A percentile compares a stretch with the other conserved stretches of the same genome.
These are phyloP conservation scores for Botrytis elliptica DNA, from an alignment of 2,329 filamentous ascomycete species.

Conservation along the genomic window DNA sequence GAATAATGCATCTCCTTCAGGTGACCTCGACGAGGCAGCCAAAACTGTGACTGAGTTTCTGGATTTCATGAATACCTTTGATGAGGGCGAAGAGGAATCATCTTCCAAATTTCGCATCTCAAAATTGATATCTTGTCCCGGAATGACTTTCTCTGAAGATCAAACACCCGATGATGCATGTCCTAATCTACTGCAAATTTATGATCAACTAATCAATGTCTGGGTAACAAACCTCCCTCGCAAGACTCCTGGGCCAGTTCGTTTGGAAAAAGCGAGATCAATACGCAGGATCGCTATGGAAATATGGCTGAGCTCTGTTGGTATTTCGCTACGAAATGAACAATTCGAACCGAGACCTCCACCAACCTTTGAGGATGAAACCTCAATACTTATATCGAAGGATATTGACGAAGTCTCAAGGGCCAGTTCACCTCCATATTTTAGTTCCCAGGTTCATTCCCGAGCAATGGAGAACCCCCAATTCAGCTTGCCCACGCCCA, in stretches of 20 bases:
- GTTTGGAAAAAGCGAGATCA: slow-evolving; percentile 35
- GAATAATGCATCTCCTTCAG: slow-evolving; percentile 24
- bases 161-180: background rate
- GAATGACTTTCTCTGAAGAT: slow-evolving; percentile 18
- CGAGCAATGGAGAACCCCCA: slow-evolving; percentile 19
- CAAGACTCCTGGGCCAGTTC: slow-evolving; percentile 29
- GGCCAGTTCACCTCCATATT: slow-evolving; percentile 27
- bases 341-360: slow-evolving; percentile 12
- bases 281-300: slow-evolving; percentile 36
- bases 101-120: slow-evolving; percentile 28
- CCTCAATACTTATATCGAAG: slow-evolving; percentile 14
- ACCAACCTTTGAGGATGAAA: slow-evolving; percentile 7
- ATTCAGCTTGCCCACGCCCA: slow-evolving; percentile 30
- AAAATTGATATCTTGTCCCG: slow-evolving; percentile 26
- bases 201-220: slow-evolving; percentile 35
- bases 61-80: slow-evolving; percentile 23
- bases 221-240: slow-evolving; percentile 37
- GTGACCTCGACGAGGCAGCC: slow-evolving; percentile 34
- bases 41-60: slow-evolving; percentile 29
- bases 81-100: slow-evolving; percentile 22
- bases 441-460: slow-evolving; percentile 28
- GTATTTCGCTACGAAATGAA: slow-evolving; percentile 31
- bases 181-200: slow-evolving; percentile 33
- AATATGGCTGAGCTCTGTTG: slow-evolving; percentile 36
- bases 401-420: slow-evolving; percentile 23